Conservation (phyloP, 73 alveolate genomes). For the Paraurostyla sp. region DNA sequence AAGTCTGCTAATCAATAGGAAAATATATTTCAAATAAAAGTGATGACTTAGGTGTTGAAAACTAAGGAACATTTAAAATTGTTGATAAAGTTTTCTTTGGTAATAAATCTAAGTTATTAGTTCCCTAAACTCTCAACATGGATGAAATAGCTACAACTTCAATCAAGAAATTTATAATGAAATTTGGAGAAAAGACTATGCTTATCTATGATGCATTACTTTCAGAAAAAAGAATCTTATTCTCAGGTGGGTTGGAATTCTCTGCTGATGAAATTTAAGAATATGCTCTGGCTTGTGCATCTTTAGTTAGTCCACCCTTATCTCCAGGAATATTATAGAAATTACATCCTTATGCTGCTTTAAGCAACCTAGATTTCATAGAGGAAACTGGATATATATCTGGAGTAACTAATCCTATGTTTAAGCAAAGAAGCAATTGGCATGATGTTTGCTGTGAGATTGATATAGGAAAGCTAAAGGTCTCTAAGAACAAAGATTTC, state of each 20-base stretch:
- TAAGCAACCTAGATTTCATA: constrained; percentile 82
- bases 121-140: constrained; percentile 34
- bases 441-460: constrained; percentile 91
- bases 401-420: constrained; percentile 90
- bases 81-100: constrained; percentile 26
- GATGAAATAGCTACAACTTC: constrained; percentile 56
- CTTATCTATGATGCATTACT: constrained; percentile 87
- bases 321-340: constrained; percentile 80
- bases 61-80: neutral
- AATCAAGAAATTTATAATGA: constrained; percentile 74
- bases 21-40: neutral
- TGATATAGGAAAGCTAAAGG: constrained; percentile 82
- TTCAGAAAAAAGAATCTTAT: constrained; percentile 85
- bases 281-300: constrained; percentile 78
- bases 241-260: constrained; percentile 83
- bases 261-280: constrained; percentile 83
- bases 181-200: constrained; percentile 88
- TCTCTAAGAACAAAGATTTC: constrained; percentile 71
- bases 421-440: constrained; percentile 78
- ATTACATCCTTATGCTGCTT: constrained; percentile 86
- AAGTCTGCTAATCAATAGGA: neutral
- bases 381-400: constrained; percentile 85
- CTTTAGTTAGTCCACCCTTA: constrained; percentile 82
- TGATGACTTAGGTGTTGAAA: too few species aligned
- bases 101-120: neutral